Evolutionary conservation across 179 eudicot genomes (phyloP), one percentile per base, ranked within the genome.

Genomic region (Nepenthes alata): DNA sequence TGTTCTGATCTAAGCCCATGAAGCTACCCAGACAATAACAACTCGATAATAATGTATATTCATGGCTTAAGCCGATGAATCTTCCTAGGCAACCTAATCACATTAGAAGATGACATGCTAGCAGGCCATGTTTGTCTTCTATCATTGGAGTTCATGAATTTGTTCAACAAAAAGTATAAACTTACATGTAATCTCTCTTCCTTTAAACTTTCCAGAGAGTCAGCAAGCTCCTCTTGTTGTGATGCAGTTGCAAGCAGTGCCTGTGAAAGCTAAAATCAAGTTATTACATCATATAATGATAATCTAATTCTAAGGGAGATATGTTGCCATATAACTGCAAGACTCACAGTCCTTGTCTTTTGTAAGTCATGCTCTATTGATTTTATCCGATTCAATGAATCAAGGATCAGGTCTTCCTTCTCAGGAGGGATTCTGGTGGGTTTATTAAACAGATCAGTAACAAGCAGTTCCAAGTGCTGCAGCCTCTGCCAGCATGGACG

Each of bases 361-460:
- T 89, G 95, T 81, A 93, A 72, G 81, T 93, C 98, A 67, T 78
- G 70, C 74, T 93, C 98, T 53, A 93, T 89, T 57, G 85, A 83
- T 69, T 71, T 93, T 59, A 93, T 93, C 51, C 98, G 94, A 67
- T 69, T 78, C 76, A 93, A 51, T 10, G 96, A 89, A 66, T 93
- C 96, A 34, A 61, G 59, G 50, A 93, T 83, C 48, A 88, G 81
- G 35, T 74, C 90, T 49, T 93, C 96, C 66, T 93, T 93, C 60
- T 93, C 98, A 55, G 75, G 73, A 70, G 98, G 98, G 55, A 93
- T 85, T 55, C 72, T 83, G 34, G 84, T 57, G 60, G 98, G 96
- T 67, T 81, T 89, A 47, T 81, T 83, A 39, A 76, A 35, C 58
- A 93, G 88, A 62, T 89, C 95, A 58, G 86, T 70, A 45, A 93